Percentiles rank a stretch among this genome's conserved stretches.
These are phyloP conservation scores for Phialophora verrucosa DNA, from an alignment of 2,329 filamentous ascomycete genomes.

Conservation along the genomic window DNA sequence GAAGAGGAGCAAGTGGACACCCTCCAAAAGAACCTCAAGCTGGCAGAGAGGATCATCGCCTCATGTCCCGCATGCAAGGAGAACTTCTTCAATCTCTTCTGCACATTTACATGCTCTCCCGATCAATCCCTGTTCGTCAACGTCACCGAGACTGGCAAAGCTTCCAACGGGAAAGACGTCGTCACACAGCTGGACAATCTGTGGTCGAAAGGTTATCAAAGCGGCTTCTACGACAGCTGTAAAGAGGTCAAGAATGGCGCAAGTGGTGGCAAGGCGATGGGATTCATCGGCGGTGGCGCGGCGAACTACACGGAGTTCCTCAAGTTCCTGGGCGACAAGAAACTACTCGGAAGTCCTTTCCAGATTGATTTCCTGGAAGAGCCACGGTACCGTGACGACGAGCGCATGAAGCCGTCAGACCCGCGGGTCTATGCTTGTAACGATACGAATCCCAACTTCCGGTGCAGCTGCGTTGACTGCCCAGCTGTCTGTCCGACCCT, in stretches of 20 bases:
- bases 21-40: slow-evolving; percentile 82
- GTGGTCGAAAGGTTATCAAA: slow-evolving; percentile 80
- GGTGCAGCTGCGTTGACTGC: slow-evolving; percentile 94
- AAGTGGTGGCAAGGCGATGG: slow-evolving; percentile 91
- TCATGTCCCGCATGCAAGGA: slow-evolving; percentile 96
- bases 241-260: slow-evolving; percentile 99
- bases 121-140: slow-evolving; percentile 96
- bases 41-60: slow-evolving; percentile 85
- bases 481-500: slow-evolving; percentile 82
- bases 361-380: slow-evolving; percentile 87
- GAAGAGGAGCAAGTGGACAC: slow-evolving; percentile 79
- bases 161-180: slow-evolving; percentile 61
- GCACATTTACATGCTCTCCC: slow-evolving; percentile 96
- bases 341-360: slow-evolving; percentile 86
- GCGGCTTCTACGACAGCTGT: slow-evolving; percentile 93
- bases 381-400: slow-evolving; percentile 61
- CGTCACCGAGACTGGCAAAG: slow-evolving; percentile 73
- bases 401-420: slow-evolving; percentile 71
- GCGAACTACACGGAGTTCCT: slow-evolving; percentile 86
- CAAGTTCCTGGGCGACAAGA: slow-evolving; percentile 92
- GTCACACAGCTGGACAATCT: slow-evolving; percentile 91
- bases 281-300: slow-evolving; percentile 92
- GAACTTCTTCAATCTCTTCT: slow-evolving; percentile 98
- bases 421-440: slow-evolving; percentile 86
- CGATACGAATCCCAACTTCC: slow-evolving; percentile 80